Percentiles rank a stretch among this genome's conserved stretches.
Conservation (phyloP, 1,284 basidiomycete species). For the Malassezia arunalokei region DNA sequence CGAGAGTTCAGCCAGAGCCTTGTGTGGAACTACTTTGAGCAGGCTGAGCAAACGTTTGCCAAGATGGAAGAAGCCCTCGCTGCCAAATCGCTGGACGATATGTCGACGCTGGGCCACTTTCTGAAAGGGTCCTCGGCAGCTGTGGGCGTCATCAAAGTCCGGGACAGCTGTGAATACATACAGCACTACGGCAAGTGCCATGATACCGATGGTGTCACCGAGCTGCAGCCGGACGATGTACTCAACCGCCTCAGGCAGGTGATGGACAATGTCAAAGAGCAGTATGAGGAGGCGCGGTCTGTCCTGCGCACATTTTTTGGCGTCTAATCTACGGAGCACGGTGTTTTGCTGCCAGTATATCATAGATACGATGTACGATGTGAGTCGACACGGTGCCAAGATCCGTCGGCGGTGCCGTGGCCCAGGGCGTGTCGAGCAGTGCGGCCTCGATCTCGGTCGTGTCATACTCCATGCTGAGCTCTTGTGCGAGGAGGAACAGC, state of each 20-base stretch:
- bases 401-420: background rate
- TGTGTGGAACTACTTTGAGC: constrained; percentile 64
- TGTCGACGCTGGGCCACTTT: constrained; percentile 74
- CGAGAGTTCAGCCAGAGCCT: constrained; percentile 66
- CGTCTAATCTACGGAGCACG: constrained; percentile 12
- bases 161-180: constrained; percentile 71
- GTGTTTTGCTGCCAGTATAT: background rate
- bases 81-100: constrained; percentile 50
- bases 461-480: background rate
- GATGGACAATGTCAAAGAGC: constrained; percentile 28
- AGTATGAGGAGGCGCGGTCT: constrained; percentile 39
- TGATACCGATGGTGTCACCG: constrained; percentile 41
- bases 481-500: constrained; percentile 3
- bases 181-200: constrained; percentile 62
- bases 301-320: constrained; percentile 46
- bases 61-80: constrained; percentile 69
- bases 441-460: background rate
- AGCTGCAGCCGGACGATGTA: constrained; percentile 24
- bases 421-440: constrained; percentile 5
- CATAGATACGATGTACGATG: background rate
- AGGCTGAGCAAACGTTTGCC: constrained; percentile 56
- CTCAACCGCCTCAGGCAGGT: constrained; percentile 23
- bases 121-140: constrained; percentile 89
- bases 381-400: background rate
- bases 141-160: constrained; percentile 67